phyloP scores from a whole-genome alignment of 2,329 filamentous ascomycete genomes.

The Dactylellina cionopaga region DNA sequence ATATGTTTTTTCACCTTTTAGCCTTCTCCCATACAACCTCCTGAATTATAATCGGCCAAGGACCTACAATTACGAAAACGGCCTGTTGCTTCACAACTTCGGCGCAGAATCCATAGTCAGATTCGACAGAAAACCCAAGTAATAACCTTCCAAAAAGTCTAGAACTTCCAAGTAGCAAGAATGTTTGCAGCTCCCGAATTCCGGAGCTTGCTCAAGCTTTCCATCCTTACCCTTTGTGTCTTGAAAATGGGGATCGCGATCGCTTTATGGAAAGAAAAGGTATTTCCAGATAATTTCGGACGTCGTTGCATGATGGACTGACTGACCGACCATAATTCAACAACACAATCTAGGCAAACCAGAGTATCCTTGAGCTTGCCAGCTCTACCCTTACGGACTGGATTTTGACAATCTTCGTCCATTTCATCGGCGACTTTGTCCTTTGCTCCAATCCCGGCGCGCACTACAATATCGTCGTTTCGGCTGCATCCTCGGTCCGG shows the following conservation, averaged over 20 bases:
- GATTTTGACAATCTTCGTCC: not conserved
- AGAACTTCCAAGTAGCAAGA: too few relatives aligned
- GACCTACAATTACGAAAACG: too few relatives aligned
- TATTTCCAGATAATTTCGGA: not conserved
- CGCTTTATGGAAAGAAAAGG: constrained; percentile 11
- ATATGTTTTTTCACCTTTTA: too few relatives aligned
- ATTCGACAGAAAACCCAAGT: too few relatives aligned
- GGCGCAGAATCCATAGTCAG: too few relatives aligned
- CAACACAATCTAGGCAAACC: not conserved
- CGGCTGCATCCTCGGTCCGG: not conserved
- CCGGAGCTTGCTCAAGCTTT: constrained; percentile 1
- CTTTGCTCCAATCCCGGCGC: not conserved
- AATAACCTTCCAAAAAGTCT: too few relatives aligned
- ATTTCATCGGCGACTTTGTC: not conserved
- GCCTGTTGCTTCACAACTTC: too few relatives aligned
- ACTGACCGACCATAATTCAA: too few relatives aligned
- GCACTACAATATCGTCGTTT: not conserved
- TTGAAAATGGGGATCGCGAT: not conserved
- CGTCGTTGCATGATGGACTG: not conserved
- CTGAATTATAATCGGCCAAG: too few relatives aligned
- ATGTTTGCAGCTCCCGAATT: too few relatives aligned
- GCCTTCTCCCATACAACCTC: too few relatives aligned
- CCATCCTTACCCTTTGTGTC: not conserved
- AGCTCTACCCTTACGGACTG: constrained; percentile 19
- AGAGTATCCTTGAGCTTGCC: constrained; percentile 8